Conservation (phyloP, 2,329 filamentous ascomycete species). For the Xylariaceae sp. region DNA sequence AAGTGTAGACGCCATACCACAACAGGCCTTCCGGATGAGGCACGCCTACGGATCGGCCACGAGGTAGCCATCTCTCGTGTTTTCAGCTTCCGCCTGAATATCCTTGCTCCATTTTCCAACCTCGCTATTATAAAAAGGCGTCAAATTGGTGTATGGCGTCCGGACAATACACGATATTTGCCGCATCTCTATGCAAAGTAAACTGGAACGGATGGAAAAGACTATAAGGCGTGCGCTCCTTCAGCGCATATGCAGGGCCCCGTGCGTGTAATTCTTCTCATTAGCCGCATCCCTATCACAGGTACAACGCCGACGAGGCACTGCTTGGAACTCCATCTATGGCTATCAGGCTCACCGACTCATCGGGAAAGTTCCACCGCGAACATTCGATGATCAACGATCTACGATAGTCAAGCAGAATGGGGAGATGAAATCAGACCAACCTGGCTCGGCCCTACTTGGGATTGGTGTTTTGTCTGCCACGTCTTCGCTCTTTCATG, state of each 20-base stretch:
- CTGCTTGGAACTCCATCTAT: not conserved
- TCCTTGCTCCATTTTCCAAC: not conserved
- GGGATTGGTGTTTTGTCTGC: not conserved
- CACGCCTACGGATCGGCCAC: too few species aligned
- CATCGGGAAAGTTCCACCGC: not conserved
- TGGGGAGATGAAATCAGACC: too few species aligned
- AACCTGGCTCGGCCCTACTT: not conserved
- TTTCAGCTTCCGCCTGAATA: not conserved
- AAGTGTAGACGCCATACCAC: too few species aligned
- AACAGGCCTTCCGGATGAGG: too few species aligned
- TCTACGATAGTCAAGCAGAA: too few species aligned
- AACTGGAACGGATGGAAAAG: not conserved
- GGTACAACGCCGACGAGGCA: constrained; percentile 10
- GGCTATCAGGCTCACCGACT: not conserved
- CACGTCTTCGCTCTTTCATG: constrained; percentile 12
- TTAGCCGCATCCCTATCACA: not conserved
- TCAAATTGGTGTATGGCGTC: too few species aligned
- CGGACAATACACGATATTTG: not conserved
- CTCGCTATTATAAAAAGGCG: too few species aligned
- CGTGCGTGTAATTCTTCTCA: not conserved
- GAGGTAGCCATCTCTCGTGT: too few species aligned
- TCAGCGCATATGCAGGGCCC: constrained; percentile 8
- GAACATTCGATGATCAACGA: not conserved
- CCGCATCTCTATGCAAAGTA: not conserved
- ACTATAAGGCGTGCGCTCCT: not conserved